Percentiles rank a stretch among this genome's conserved stretches.
Conservation (phyloP, 352 stramenopile species). For the Pythium dissimile region DNA sequence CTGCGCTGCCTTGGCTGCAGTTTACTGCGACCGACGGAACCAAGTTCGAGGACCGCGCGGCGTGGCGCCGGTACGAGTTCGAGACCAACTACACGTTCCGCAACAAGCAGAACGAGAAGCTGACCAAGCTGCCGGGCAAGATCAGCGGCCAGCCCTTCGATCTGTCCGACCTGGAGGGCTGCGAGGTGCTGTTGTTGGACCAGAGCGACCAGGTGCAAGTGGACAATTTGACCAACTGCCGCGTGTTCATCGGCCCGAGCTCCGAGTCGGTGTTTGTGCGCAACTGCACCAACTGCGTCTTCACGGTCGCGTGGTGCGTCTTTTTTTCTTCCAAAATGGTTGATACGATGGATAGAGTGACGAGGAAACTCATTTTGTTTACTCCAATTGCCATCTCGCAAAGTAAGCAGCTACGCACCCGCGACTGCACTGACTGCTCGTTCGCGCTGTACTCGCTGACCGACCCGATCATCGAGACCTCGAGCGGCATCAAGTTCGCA, state of each 20-base stretch:
- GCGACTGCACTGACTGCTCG: conserved; percentile 78
- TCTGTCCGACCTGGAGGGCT: conserved; percentile 76
- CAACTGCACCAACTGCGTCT: conserved; percentile 88
- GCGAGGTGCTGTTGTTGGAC: conserved; percentile 83
- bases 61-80: conserved; percentile 89
- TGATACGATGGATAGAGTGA: not conserved
- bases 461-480: conserved; percentile 92
- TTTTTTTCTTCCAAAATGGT: not conserved
- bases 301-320: conserved; percentile 83
- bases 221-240: conserved; percentile 86
- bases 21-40: conserved; percentile 88
- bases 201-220: conserved; percentile 89
- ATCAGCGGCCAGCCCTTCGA: conserved; percentile 89
- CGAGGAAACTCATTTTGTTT: too few relatives aligned
- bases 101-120: conserved; percentile 72
- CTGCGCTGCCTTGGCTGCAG: conserved; percentile 22
- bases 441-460: conserved; percentile 90
- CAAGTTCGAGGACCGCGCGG: conserved; percentile 77
- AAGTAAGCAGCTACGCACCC: conserved; percentile 88
- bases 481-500: conserved; percentile 77
- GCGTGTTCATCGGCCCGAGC: conserved; percentile 82
- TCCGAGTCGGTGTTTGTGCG: conserved; percentile 89
- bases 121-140: conserved; percentile 77
- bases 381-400: not conserved
- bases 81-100: conserved; percentile 91